A percentile compares a stretch with the other conserved stretches of the same genome.
phyloP scores from a whole-genome alignment of 129 eudicot genomes.

The Escallonia herrerae region DNA sequence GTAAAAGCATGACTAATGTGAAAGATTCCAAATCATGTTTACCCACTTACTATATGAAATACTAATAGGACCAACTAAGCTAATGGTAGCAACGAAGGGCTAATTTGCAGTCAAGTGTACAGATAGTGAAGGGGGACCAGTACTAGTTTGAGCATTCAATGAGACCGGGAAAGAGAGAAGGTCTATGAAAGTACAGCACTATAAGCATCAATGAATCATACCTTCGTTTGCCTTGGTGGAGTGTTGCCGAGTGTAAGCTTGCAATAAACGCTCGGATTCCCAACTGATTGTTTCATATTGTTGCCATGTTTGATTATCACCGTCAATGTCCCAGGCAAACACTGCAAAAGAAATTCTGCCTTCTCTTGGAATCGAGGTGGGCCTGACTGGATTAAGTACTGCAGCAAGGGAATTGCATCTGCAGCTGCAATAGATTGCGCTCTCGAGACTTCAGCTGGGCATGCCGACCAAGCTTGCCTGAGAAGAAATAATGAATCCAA shows the following conservation, averaged over 20 bases:
- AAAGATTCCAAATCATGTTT: too few species aligned
- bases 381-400: slow-evolving; percentile 90
- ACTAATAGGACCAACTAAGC: not conserved
- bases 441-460: slow-evolving; percentile 98
- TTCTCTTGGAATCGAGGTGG: slow-evolving; percentile 98
- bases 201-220: slow-evolving; percentile 4
- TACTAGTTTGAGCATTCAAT: too few species aligned
- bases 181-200: not conserved
- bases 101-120: not conserved
- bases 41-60: not conserved
- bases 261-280: slow-evolving; percentile 89
- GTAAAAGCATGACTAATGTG: too few species aligned
- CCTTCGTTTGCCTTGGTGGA: slow-evolving; percentile 85
- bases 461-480: slow-evolving; percentile 98
- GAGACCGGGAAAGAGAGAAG: not conserved
- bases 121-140: too few species aligned
- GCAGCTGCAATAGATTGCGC: slow-evolving; percentile 98
- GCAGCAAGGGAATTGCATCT: slow-evolving; percentile 93
- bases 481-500: slow-evolving; percentile 87
- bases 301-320: slow-evolving; percentile 92
- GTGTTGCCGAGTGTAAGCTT: slow-evolving; percentile 98
- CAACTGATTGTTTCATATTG: slow-evolving; percentile 97
- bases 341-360: slow-evolving; percentile 89
- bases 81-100: not conserved
- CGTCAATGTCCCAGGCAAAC: slow-evolving; percentile 88